Base-by-base conservation (phyloP, 1,284 basidiomycete genomes). In the Fomitopsis schrenkii region DNA sequence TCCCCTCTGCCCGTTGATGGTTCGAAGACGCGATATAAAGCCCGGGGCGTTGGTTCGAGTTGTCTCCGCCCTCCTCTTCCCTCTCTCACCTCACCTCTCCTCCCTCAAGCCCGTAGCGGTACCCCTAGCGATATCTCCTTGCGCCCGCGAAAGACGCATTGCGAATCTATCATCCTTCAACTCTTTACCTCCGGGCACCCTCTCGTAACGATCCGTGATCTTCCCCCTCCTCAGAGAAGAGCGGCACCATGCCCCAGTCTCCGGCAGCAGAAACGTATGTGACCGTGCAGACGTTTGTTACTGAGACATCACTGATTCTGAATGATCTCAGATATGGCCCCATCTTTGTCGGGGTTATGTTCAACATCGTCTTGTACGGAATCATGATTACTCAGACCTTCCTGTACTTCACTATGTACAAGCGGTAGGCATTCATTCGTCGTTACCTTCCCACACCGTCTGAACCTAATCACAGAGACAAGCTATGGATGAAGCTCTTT, bases 361-460 rank as follows among this genome's bases (percentile, higher is more conserved):
- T 79, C 67, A 76, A 79, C 67, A 68, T 76, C 64, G 66, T 79
- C 46, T 67, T 79, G 55, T 79, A 79, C 62, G 77, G 77, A 40
- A 75, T 75, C 50, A 71, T 76, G 67, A 73, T 79, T 60, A 76
- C 78, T 9, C 78, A 79, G 62, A 76, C 76, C 26, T 76, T 77
- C 65, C 66, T 78, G 62, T 79, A 78, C 62, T 75, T 76, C 63
- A 74, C 72, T 6, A 72, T 71, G 19, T 79, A 76, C 62, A 77
- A 76, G 63, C 71, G 70, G 78, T 77, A 55, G 48, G 72, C 63
- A 26, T 6, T 33, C 40, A 45, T 52, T 26, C 10, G 54, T 36
- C 38, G 22, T 38, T 26, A 8, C 35, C 26, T 46, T 14, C 33
- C 2, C 15, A 4, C 7, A 12, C 36, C 17, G 12, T 14, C 45